These are phyloP conservation scores for Saitozyma sp. DNA, from an alignment of 768 basidiomycete species.

Conservation along the genomic window DNA sequence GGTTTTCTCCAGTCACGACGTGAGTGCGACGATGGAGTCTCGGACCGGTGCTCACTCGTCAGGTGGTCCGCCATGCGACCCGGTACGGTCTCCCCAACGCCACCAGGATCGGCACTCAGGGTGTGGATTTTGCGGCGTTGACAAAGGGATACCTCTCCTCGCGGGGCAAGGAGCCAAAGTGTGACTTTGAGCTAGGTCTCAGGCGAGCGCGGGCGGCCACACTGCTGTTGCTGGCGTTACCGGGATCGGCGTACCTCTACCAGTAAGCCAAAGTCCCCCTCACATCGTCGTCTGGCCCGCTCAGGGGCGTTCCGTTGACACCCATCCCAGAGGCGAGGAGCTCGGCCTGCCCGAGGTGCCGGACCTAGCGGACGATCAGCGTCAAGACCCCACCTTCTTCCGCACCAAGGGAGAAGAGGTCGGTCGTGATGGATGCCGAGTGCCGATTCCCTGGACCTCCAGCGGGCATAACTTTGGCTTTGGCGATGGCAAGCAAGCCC, in stretches of 20 bases:
- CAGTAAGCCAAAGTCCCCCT: constrained; percentile 22
- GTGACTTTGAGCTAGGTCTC: constrained; percentile 24
- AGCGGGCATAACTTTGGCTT: constrained; percentile 23
- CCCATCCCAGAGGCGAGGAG: constrained; percentile 33
- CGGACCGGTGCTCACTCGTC: background rate
- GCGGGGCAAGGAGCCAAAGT: constrained; percentile 13
- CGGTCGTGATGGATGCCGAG: constrained; percentile 44
- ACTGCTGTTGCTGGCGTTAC: constrained; percentile 35
- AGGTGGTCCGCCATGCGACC: constrained; percentile 40
- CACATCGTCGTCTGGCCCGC: no score
- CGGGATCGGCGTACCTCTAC: constrained; percentile 42
- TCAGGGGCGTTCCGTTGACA: background rate
- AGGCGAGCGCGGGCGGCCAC: constrained; percentile 31
- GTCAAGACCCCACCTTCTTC: constrained; percentile 42
- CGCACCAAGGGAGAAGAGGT: constrained; percentile 34
- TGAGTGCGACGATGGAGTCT: background rate
- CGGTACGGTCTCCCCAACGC: constrained; percentile 33
- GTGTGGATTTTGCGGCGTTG: constrained; percentile 1
- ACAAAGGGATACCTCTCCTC: constrained; percentile 6
- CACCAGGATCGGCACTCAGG: background rate
- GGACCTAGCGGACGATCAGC: constrained; percentile 21
- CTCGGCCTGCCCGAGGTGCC: constrained; percentile 36
- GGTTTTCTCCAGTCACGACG: constrained; percentile 38
- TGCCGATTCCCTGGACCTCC: constrained; percentile 34
- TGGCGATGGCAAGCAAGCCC: constrained; percentile 23